Evolutionary conservation across 495 filamentous ascomycete species (phyloP).

Genomic region (Neurospora africana): DNA sequence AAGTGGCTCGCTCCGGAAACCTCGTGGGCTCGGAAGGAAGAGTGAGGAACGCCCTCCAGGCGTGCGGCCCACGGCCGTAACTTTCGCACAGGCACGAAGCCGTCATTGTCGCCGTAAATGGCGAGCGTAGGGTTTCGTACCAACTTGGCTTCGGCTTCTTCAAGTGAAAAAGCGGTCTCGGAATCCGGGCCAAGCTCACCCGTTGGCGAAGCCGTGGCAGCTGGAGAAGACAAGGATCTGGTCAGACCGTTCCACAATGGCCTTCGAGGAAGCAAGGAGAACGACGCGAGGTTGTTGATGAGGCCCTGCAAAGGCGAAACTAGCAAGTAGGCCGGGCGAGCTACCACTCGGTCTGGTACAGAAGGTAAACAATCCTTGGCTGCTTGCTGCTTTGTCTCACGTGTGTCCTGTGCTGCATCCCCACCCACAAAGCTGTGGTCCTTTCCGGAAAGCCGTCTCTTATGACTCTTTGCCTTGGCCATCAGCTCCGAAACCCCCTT

Average conservation of each 20-base stretch:
- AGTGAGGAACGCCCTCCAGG: constrained; percentile 30
- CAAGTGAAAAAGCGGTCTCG: background rate
- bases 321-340: constrained; percentile 56
- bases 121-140: constrained; percentile 50
- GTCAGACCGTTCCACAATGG: constrained; percentile 2
- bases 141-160: constrained; percentile 42
- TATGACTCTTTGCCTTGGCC: constrained; percentile 21
- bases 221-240: background rate
- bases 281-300: constrained; percentile 45
- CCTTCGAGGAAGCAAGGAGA: constrained; percentile 30
- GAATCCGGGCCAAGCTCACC: background rate
- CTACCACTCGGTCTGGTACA: constrained; percentile 13
- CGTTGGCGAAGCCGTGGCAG: background rate
- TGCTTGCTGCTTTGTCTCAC: constrained; percentile 7
- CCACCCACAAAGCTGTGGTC: background rate
- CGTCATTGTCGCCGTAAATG: constrained; percentile 70
- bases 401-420: background rate
- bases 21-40: constrained; percentile 43
- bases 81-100: constrained; percentile 60
- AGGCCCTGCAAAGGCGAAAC: constrained; percentile 70
- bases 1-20: constrained; percentile 71
- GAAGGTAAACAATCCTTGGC: constrained; percentile 13
- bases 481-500: constrained; percentile 31
- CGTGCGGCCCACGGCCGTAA: constrained; percentile 59
- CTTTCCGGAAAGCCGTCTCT: constrained; percentile 4